Evolutionary conservation across 306 rosid genomes (phyloP).

Genomic region (Lotus japonicus): DNA sequence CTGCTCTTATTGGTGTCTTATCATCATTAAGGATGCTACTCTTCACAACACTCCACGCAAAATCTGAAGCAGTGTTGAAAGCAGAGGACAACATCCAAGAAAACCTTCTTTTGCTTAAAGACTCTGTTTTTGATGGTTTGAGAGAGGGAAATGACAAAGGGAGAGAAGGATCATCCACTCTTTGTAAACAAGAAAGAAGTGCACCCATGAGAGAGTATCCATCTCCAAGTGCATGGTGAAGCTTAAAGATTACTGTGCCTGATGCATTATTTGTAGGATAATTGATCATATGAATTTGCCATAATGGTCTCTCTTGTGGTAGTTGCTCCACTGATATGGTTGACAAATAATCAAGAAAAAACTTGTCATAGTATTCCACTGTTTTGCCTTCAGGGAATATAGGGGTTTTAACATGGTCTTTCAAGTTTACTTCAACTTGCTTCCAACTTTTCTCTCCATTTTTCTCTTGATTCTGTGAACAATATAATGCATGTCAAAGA

Average conservation of each 20-base stretch:
- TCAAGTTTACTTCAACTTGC: slow-evolving; percentile 33
- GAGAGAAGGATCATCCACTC: slow-evolving; percentile 44
- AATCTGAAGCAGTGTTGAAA: slow-evolving; percentile 28
- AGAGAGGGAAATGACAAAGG: slow-evolving; percentile 50
- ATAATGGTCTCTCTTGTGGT: slow-evolving; percentile 37
- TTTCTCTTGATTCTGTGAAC: slow-evolving; percentile 29
- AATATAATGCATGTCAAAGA: neutral
- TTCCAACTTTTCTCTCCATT: slow-evolving; percentile 47
- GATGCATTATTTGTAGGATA: slow-evolving; percentile 38
- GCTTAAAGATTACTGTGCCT: slow-evolving; percentile 31
- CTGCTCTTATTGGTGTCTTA: slow-evolving; percentile 41
- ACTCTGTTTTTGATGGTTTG: neutral
- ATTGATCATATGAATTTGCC: slow-evolving; percentile 50
- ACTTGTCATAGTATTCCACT: slow-evolving; percentile 21
- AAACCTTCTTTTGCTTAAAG: neutral
- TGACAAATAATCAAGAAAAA: slow-evolving; percentile 34
- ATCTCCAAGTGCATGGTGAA: slow-evolving; percentile 69
- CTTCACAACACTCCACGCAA: slow-evolving; percentile 38
- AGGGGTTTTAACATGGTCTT: slow-evolving; percentile 40
- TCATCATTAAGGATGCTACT: slow-evolving; percentile 43
- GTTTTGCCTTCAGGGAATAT: slow-evolving; percentile 17
- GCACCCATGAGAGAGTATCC: slow-evolving; percentile 60
- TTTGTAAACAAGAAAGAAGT: slow-evolving; percentile 48
- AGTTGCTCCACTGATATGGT: slow-evolving; percentile 23
- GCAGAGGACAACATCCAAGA: slow-evolving; percentile 18